Base-by-base conservation (phyloP, 2,329 filamentous ascomycete genomes). In the Lomentospora prolificans region DNA sequence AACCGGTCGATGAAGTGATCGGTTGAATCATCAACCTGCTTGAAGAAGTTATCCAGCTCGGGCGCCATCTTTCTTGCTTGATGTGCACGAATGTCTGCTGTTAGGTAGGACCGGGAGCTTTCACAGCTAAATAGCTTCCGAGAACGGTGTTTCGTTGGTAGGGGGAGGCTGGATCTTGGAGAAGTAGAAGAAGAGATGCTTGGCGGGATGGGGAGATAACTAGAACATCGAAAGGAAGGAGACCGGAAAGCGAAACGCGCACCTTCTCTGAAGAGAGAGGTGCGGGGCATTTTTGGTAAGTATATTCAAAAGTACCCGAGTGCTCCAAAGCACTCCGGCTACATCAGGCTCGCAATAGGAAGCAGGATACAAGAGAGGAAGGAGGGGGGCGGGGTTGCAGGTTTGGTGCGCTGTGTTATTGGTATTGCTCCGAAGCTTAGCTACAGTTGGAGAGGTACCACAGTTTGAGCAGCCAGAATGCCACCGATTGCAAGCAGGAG, bases 21-120 rank as follows among this genome's bases (percentile, higher is more conserved):
- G 53, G 90, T 81, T 65, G 91, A 78, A 68, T 74, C 75, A 72
- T 96, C 90, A 64, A 96, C 90, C 80, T 96, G 85, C 74, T 89
- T 85, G 79, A 96, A 97, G 78, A 87, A 97, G 61, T 85, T 80
- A 71, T 96, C 89, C 63, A 99, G 84, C 71, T 95, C 83, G 59
- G 90, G 89, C 57, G 90, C 89, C 89, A 96, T 96, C 70, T 83
- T 87, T 74, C 74, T 79, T 65, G 80, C 76, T 77, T 85, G 82
- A 64, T 84, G 81, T 51, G 69, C 63, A 65, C 76, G 74, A 62
- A 80, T 67, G 60, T 77, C 70, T 62, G 76, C 70, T 65, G 77
- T 78, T 33, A 82, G 74, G 61, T 83, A 82, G 14, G 71, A 62
- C 61, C 53, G 28, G n/a, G 39, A 33, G 36, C 24, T 55, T 19